Percentiles rank a stretch among this genome's conserved stretches.
These are phyloP conservation scores for Orbilia quercus DNA, from an alignment of 2,329 filamentous ascomycete species.

Conservation along the genomic window DNA sequence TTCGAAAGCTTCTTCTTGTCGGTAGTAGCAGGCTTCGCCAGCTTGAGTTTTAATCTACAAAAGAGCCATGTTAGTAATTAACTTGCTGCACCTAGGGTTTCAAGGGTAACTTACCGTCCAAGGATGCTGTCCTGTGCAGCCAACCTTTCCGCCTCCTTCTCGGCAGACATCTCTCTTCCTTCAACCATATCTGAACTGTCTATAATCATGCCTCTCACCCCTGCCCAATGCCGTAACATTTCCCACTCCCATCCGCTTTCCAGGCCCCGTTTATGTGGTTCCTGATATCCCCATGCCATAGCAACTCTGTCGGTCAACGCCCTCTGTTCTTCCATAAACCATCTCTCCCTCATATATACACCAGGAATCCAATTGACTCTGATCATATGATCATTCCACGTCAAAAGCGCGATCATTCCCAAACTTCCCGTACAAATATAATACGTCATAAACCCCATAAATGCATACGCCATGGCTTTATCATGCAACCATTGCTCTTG, in stretches of 20 bases:
- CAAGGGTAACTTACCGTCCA: slow-evolving; percentile 25
- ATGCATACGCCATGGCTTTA: slow-evolving; percentile 80
- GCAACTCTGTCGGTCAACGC: slow-evolving; percentile 87
- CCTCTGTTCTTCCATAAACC: slow-evolving; percentile 89
- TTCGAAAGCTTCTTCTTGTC: slow-evolving; percentile 25
- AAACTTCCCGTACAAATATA: slow-evolving; percentile 82
- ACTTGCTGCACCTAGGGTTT: too few species aligned
- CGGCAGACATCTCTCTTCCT: slow-evolving; percentile 74
- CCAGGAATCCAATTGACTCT: slow-evolving; percentile 90
- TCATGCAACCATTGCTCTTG: slow-evolving; percentile 81
- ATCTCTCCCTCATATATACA: slow-evolving; percentile 81
- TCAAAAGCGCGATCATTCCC: slow-evolving; percentile 84
- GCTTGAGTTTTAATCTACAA: slow-evolving; percentile 38
- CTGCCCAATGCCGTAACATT: slow-evolving; percentile 81
- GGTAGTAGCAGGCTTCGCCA: slow-evolving; percentile 40
- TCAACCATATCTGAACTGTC: slow-evolving; percentile 91
- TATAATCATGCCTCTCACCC: slow-evolving; percentile 85
- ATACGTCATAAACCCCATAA: slow-evolving; percentile 85
- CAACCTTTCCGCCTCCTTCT: slow-evolving; percentile 50
- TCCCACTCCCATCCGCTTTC: slow-evolving; percentile 94
- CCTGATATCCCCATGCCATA: slow-evolving; percentile 89
- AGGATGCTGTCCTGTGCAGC: slow-evolving; percentile 50
- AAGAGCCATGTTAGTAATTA: background rate
- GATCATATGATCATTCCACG: slow-evolving; percentile 93
- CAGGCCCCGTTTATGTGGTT: slow-evolving; percentile 81